Percentiles rank a stretch among this genome's conserved stretches.
Evolutionary conservation across 2,329 filamentous ascomycete species (phyloP).

Genomic region (Talaromyces sp.): DNA sequence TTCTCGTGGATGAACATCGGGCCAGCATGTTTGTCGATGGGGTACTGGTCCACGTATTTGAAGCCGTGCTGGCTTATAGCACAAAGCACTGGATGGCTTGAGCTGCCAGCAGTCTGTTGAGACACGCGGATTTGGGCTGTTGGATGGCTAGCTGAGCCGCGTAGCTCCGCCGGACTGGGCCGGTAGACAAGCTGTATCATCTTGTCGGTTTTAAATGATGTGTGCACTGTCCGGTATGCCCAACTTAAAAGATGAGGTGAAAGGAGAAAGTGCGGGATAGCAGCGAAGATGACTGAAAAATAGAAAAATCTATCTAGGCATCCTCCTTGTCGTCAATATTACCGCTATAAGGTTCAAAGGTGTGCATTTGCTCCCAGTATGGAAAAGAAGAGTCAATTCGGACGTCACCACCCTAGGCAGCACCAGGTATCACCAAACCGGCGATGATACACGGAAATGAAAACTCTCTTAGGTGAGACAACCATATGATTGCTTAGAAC

Average conservation of each 20-base stretch:
- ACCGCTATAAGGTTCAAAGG: constrained; percentile 3
- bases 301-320: neutral
- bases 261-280: neutral
- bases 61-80: neutral
- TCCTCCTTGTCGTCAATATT: constrained; percentile 14
- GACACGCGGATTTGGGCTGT: neutral
- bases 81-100: neutral
- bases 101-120: neutral
- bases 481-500: neutral
- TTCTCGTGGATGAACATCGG: constrained; percentile 11
- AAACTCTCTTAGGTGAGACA: neutral
- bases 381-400: neutral
- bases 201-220: neutral
- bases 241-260: neutral
- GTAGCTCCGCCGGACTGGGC: neutral
- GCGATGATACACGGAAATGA: neutral
- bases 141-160: neutral
- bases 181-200: neutral
- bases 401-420: constrained; percentile 9
- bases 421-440: neutral
- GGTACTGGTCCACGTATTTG: constrained; percentile 9
- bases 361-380: neutral
- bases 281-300: neutral
- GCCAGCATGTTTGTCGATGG: constrained; percentile 13
- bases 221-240: neutral